Evolutionary conservation across 495 filamentous ascomycete genomes (phyloP).

Genomic region (Talaromyces nanjingensis): DNA sequence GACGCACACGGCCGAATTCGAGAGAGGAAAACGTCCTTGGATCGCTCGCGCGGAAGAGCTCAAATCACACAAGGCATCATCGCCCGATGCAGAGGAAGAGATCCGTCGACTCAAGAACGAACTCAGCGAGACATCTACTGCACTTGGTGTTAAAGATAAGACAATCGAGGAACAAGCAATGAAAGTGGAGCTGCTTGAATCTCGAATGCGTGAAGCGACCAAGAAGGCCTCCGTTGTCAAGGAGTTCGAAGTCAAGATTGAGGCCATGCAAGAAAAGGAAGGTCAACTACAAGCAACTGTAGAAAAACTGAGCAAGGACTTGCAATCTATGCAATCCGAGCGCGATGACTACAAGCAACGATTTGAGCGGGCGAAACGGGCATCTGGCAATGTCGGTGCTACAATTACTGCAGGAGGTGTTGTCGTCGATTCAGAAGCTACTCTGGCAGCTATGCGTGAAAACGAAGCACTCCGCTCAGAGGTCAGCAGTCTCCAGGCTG

Average conservation of each 20-base stretch:
- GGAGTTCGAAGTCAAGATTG: conserved; percentile 51
- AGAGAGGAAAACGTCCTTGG: conserved; percentile 72
- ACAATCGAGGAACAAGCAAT: conserved; percentile 81
- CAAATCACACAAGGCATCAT: conserved; percentile 67
- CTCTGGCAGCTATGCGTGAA: conserved; percentile 58
- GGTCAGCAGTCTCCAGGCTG: conserved; percentile 62
- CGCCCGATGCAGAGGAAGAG: conserved; percentile 73
- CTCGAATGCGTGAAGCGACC: conserved; percentile 43
- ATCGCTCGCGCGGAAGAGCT: conserved; percentile 72
- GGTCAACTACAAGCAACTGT: conserved; percentile 28
- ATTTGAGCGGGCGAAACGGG: conserved; percentile 47
- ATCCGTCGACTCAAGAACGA: conserved; percentile 69
- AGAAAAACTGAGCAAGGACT: conserved; percentile 33
- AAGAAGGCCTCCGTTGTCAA: conserved; percentile 44
- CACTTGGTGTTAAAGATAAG: conserved; percentile 82
- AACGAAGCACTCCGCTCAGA: conserved; percentile 66
- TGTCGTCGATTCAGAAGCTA: conserved; percentile 37
- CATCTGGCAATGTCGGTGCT: conserved; percentile 46
- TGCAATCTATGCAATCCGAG: conserved; percentile 51
- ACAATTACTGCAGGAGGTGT: conserved; percentile 29
- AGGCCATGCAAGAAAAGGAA: conserved; percentile 46
- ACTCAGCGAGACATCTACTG: conserved; percentile 50
- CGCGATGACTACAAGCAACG: conserved; percentile 69
- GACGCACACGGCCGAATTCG: conserved; percentile 77
- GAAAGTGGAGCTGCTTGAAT: conserved; percentile 51